Percentiles rank a stretch among this genome's conserved stretches.
Evolutionary conservation across 2,329 filamentous ascomycete genomes (phyloP).

Genomic region (Chaetomiaceae sp.): DNA sequence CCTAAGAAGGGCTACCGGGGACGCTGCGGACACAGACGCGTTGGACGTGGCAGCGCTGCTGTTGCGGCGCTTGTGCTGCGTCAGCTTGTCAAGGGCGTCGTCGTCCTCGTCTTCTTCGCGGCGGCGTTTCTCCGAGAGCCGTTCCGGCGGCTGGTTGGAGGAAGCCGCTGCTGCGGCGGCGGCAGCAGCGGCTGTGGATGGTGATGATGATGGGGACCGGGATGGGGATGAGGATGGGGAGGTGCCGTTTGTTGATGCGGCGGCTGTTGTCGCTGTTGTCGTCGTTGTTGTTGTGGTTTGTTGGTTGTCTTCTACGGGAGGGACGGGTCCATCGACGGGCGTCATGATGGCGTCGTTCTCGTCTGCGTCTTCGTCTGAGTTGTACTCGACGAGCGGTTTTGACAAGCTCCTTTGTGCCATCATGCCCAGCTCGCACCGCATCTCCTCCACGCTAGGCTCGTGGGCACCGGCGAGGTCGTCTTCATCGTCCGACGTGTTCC

Average conservation of each 20-base stretch:
- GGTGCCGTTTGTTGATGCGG: background rate
- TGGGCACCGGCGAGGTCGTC: slow-evolving; percentile 51
- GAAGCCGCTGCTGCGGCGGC: slow-evolving; percentile 27
- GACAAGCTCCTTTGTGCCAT: slow-evolving; percentile 31
- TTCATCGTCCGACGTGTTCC: slow-evolving; percentile 82
- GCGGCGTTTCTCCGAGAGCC: slow-evolving; percentile 81
- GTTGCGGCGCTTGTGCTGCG: slow-evolving; percentile 59
- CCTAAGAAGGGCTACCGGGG: slow-evolving; percentile 40
- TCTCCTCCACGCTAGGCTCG: slow-evolving; percentile 20
- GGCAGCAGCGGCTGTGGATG: slow-evolving; percentile 2
- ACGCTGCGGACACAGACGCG: slow-evolving; percentile 24
- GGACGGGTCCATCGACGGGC: slow-evolving; percentile 15
- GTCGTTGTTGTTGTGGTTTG: slow-evolving; percentile 24
- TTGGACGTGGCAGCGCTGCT: slow-evolving; percentile 49
- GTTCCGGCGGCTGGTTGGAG: slow-evolving; percentile 63
- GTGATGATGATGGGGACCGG: no score
- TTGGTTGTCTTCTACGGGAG: background rate
- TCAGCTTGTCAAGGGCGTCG: slow-evolving; percentile 82
- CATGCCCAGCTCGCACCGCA: slow-evolving; percentile 28
- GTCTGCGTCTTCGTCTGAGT: slow-evolving; percentile 65
- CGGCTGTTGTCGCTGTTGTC: background rate
- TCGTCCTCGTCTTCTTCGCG: slow-evolving; percentile 93
- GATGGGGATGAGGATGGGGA: no score
- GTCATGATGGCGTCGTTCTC: slow-evolving; percentile 53
- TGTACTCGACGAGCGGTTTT: slow-evolving; percentile 84